A percentile compares a stretch with the other conserved stretches of the same genome.
phyloP scores from a whole-genome alignment of 305 asterid genomes.

The Fraxinus floribunda region DNA sequence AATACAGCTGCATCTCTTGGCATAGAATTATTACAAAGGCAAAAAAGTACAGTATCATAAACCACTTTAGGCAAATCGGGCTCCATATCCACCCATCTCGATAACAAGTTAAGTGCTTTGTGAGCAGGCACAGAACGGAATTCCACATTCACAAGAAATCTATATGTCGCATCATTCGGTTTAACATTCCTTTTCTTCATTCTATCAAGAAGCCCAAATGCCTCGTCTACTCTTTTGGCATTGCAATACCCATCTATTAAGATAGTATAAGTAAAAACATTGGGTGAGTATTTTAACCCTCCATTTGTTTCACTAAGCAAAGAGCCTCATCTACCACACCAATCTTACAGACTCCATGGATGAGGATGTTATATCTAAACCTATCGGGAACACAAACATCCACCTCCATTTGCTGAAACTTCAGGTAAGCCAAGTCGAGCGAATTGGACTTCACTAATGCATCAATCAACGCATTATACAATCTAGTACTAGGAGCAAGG shows the following conservation, averaged over 20 bases:
- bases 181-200: constrained; percentile 62
- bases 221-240: constrained; percentile 60
- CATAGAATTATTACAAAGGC: constrained; percentile 52
- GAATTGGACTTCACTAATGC: constrained; percentile 84
- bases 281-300: constrained; percentile 57
- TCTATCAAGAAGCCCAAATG: constrained; percentile 54
- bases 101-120: constrained; percentile 56
- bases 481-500: constrained; percentile 67
- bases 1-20: constrained; percentile 52
- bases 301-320: constrained; percentile 86
- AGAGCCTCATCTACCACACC: constrained; percentile 86
- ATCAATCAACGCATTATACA: constrained; percentile 84
- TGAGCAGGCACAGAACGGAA: constrained; percentile 52
- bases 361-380: constrained; percentile 75
- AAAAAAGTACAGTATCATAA: constrained; percentile 52
- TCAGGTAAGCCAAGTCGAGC: constrained; percentile 88
- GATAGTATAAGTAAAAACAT: constrained; percentile 76
- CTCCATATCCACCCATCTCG: constrained; percentile 58
- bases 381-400: constrained; percentile 77
- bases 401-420: constrained; percentile 90
- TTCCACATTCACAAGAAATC: constrained; percentile 74
- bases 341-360: constrained; percentile 88
- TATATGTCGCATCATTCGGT: constrained; percentile 78
- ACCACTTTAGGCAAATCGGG: constrained; percentile 56
- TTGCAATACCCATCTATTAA: constrained; percentile 77